Percentiles rank a stretch among this genome's conserved stretches.
phyloP scores from a whole-genome alignment of 441 rosid genomes.

The Omphalea diandra region DNA sequence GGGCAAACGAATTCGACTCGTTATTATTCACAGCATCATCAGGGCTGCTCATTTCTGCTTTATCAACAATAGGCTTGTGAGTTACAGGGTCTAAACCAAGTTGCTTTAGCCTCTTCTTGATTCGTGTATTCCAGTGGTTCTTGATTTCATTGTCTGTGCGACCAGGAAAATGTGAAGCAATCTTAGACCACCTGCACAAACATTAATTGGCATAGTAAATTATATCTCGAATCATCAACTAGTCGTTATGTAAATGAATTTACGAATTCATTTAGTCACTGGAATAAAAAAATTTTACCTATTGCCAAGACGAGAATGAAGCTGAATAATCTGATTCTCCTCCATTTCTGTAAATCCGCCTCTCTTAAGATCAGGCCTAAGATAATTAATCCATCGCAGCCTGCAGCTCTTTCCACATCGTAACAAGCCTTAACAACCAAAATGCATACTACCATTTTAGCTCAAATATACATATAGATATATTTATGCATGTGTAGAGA shows the following conservation, averaged over 20 bases:
- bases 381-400: slow-evolving; percentile 87
- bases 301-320: slow-evolving; percentile 77
- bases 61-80: slow-evolving; percentile 44
- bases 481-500: neutral
- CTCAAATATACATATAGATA: no score
- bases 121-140: slow-evolving; percentile 90
- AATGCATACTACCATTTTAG: slow-evolving; percentile 4
- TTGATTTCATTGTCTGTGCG: slow-evolving; percentile 93
- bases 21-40: no score
- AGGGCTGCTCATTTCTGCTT: slow-evolving; percentile 21
- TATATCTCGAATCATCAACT: no score
- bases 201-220: no score
- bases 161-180: slow-evolving; percentile 88
- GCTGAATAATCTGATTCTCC: slow-evolving; percentile 72
- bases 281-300: slow-evolving; percentile 37
- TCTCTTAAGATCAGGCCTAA: slow-evolving; percentile 88
- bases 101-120: slow-evolving; percentile 72
- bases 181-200: slow-evolving; percentile 77
- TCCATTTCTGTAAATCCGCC: slow-evolving; percentile 73
- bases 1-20: no score
- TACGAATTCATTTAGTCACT: no score
- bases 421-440: slow-evolving; percentile 50
- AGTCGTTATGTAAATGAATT: no score
- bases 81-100: slow-evolving; percentile 65
- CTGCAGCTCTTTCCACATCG: slow-evolving; percentile 95